phyloP scores from a whole-genome alignment of 768 basidiomycete species.

The Dacryopinax primogenitus region DNA sequence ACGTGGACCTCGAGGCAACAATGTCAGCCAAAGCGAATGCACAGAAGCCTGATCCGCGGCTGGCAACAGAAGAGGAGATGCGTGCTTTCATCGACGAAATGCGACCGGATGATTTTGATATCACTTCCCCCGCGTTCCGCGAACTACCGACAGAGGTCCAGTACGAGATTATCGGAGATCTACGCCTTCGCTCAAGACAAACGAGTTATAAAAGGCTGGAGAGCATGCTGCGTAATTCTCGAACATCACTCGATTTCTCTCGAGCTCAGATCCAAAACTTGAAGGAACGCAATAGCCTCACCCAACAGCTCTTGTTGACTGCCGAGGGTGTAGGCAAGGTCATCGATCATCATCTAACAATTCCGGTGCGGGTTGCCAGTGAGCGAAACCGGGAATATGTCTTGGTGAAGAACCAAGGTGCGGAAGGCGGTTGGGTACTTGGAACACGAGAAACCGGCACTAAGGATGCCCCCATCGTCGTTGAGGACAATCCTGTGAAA shows the following conservation, averaged over 20 bases:
- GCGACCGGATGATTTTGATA: constrained; percentile 89
- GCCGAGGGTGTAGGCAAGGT: constrained; percentile 88
- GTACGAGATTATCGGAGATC: constrained; percentile 95
- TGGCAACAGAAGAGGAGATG: constrained; percentile 94
- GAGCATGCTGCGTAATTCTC: constrained; percentile 68
- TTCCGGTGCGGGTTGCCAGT: constrained; percentile 87
- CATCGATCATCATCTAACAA: constrained; percentile 47
- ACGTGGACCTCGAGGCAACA: constrained; percentile 53
- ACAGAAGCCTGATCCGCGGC: constrained; percentile 68
- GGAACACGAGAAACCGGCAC: constrained; percentile 84
- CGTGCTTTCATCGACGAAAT: constrained; percentile 89
- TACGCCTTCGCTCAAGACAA: constrained; percentile 86
- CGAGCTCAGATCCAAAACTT: constrained; percentile 90
- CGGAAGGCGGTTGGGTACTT: constrained; percentile 83
- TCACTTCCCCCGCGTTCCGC: constrained; percentile 76
- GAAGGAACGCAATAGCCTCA: constrained; percentile 75
- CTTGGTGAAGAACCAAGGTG: constrained; percentile 82
- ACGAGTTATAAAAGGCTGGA: constrained; percentile 84
- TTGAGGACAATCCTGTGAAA: constrained; percentile 45
- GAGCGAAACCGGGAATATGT: constrained; percentile 91
- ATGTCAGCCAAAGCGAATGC: constrained; percentile 47
- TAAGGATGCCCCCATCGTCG: constrained; percentile 67
- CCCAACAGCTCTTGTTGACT: constrained; percentile 82
- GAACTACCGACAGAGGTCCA: constrained; percentile 92
- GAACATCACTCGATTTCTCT: constrained; percentile 87